Conservation (phyloP, 129 eudicot species). For the Gnaphalium uliginosum region DNA sequence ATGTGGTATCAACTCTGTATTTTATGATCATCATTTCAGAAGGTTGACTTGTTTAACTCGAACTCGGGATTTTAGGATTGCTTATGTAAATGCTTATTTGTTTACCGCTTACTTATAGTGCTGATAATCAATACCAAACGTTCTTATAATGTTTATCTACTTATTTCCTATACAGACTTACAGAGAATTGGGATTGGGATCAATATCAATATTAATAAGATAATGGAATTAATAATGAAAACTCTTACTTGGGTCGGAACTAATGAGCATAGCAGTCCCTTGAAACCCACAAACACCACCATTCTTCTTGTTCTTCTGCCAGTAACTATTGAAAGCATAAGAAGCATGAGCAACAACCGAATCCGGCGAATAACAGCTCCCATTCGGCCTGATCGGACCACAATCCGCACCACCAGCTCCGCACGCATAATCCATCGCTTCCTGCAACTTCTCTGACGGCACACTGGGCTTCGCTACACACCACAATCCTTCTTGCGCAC, state of each 20-base stretch:
- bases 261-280: conserved; percentile 95
- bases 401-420: conserved; percentile 92
- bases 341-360: conserved; percentile 93
- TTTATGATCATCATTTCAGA: too few relatives aligned
- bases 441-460: conserved; percentile 84
- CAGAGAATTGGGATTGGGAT: too few relatives aligned
- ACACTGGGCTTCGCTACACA: conserved; percentile 99
- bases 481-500: conserved; percentile 51
- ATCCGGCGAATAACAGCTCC: conserved; percentile 83
- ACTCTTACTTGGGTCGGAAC: conserved; percentile 82
- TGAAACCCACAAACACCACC: conserved; percentile 92
- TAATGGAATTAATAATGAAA: background rate
- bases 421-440: conserved; percentile 85
- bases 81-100: too few relatives aligned
- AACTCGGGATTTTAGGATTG: too few relatives aligned
- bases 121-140: too few relatives aligned
- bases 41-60: too few relatives aligned
- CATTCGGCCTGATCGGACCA: conserved; percentile 65
- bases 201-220: too few relatives aligned
- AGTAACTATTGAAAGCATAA: conserved; percentile 92
- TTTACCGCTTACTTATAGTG: too few relatives aligned
- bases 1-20: background rate
- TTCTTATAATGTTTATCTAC: too few relatives aligned
- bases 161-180: too few relatives aligned
- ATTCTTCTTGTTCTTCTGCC: conserved; percentile 80